phyloP scores from a whole-genome alignment of 768 basidiomycete genomes.

The Hypholoma fasciculare region DNA sequence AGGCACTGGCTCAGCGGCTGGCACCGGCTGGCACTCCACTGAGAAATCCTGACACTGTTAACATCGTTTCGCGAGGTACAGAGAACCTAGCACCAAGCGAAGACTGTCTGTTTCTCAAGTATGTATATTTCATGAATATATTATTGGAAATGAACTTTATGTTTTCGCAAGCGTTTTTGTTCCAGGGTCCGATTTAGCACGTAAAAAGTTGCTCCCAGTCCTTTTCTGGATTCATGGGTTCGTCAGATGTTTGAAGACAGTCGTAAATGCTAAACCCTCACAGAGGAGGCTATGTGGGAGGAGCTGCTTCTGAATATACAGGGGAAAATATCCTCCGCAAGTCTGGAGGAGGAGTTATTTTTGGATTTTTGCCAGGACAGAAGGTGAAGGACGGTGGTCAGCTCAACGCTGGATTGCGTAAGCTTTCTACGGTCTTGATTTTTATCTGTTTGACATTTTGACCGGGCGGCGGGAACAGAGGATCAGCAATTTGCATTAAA shows the following conservation, averaged over 20 bases:
- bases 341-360: slow-evolving; percentile 34
- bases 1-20: slow-evolving; percentile 23
- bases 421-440: slow-evolving; percentile 4
- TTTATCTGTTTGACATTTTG: too few species aligned
- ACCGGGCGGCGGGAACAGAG: slow-evolving; percentile 30
- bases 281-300: slow-evolving; percentile 34
- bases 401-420: slow-evolving; percentile 50
- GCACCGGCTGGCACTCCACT: slow-evolving; percentile 38
- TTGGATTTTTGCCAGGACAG: slow-evolving; percentile 46
- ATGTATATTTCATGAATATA: not conserved
- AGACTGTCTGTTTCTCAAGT: slow-evolving; percentile 46
- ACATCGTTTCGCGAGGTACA: too few species aligned
- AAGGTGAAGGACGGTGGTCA: slow-evolving; percentile 41
- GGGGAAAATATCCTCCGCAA: slow-evolving; percentile 38
- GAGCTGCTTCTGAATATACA: slow-evolving; percentile 26
- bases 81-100: slow-evolving; percentile 14
- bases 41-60: not conserved
- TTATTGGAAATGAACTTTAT: not conserved
- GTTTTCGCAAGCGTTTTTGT: slow-evolving; percentile 30
- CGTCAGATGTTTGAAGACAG: not conserved
- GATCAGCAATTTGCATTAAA: slow-evolving; percentile 43
- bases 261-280: too few species aligned
- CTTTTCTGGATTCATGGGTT: slow-evolving; percentile 48
- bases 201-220: slow-evolving; percentile 31
- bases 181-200: slow-evolving; percentile 28